Conservation (phyloP, 2,329 filamentous ascomycete genomes). For the Calonectria pteridis region DNA sequence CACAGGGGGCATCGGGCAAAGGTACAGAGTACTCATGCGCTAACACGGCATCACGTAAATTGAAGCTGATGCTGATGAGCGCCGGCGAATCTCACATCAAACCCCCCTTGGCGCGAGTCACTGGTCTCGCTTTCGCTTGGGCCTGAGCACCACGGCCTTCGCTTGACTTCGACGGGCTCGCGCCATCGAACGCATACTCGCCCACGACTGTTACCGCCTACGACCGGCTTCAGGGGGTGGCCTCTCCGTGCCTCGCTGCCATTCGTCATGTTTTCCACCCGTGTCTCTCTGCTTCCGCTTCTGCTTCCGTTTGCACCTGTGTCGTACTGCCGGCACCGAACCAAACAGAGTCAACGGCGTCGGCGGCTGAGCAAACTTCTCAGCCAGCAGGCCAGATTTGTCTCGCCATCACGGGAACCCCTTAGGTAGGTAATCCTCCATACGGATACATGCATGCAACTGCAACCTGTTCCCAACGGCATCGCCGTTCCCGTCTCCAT, state of each 20-base stretch:
- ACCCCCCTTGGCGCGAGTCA: constrained; percentile 16
- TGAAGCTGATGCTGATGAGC: constrained; percentile 37
- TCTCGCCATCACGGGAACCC: constrained; percentile 2
- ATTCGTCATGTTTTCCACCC: constrained; percentile 10
- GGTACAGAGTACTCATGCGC: constrained; percentile 40
- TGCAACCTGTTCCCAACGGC: constrained; percentile 15
- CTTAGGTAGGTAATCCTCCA: not conserved
- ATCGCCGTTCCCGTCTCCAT: constrained; percentile 15
- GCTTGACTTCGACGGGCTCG: constrained; percentile 42
- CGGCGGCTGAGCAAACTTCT: not conserved
- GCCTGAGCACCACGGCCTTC: constrained; percentile 39
- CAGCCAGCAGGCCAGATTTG: constrained; percentile 3
- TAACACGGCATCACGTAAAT: constrained; percentile 40
- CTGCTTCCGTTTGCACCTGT: not conserved
- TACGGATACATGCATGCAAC: constrained; percentile 5
- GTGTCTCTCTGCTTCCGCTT: constrained; percentile 1
- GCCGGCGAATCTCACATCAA: constrained; percentile 27
- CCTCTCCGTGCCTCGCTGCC: not conserved
- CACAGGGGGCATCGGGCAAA: constrained; percentile 4
- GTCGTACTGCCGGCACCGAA: not conserved
- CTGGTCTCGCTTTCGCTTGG: constrained; percentile 1
- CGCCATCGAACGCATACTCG: constrained; percentile 40
- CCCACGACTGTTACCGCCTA: constrained; percentile 28
- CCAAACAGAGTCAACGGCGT: not conserved
- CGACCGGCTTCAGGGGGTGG: not conserved